Conservation (phyloP, 129 eudicot species). For the Apium graveolens region DNA sequence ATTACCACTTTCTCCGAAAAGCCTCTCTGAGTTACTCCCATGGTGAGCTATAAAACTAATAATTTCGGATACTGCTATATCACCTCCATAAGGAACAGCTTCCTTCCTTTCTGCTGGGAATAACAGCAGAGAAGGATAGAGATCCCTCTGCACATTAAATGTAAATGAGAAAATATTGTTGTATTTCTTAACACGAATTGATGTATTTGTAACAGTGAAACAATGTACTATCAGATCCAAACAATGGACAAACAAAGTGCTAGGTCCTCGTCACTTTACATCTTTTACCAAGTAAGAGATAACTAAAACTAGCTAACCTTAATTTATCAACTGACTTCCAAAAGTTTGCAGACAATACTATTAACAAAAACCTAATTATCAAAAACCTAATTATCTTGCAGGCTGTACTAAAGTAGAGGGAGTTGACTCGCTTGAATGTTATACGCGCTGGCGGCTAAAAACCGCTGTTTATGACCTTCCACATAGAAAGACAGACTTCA, state of each 20-base stretch:
- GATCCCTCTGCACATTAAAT: slow-evolving; percentile 59
- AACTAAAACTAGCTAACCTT: not conserved
- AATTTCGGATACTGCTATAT: slow-evolving; percentile 48
- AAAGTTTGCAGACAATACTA: not conserved
- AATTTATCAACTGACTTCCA: not conserved
- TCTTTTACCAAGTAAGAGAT: not conserved
- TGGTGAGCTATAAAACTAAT: slow-evolving; percentile 65
- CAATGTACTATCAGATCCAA: not conserved
- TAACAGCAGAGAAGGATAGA: slow-evolving; percentile 72
- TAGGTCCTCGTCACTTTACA: not conserved
- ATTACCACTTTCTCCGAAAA: slow-evolving; percentile 51
- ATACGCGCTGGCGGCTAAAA: no score
- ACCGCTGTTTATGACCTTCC: no score
- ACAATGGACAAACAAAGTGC: not conserved
- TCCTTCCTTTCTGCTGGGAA: slow-evolving; percentile 76
- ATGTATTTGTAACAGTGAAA: not conserved
- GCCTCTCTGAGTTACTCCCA: slow-evolving; percentile 45
- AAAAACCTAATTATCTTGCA: no score
- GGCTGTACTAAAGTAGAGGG: no score
- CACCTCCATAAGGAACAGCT: slow-evolving; percentile 59
- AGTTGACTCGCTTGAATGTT: no score
- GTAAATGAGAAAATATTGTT: not conserved
- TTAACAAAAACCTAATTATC: no score
- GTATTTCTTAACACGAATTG: not conserved
- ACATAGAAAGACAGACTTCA: not conserved